These are phyloP conservation scores for Hura crepitans DNA, from an alignment of 441 rosid species.

Conservation along the genomic window DNA sequence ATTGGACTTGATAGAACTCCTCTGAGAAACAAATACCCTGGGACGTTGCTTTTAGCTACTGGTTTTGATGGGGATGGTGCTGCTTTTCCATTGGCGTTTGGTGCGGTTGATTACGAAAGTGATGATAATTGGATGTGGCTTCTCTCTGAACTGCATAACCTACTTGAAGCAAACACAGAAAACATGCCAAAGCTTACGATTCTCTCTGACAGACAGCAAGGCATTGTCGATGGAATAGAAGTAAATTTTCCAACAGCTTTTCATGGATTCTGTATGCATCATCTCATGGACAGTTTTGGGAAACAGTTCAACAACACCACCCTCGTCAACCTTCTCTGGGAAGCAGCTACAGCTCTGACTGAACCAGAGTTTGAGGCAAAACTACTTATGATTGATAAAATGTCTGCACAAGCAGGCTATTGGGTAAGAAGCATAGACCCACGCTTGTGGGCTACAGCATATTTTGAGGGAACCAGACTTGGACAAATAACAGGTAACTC, in stretches of 20 bases:
- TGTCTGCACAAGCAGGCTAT: constrained; percentile 48
- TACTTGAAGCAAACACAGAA: constrained; percentile 53
- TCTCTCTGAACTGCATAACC: constrained; percentile 52
- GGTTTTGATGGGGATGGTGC: constrained; percentile 54
- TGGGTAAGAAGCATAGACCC: constrained; percentile 49
- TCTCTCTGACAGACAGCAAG: constrained; percentile 46
- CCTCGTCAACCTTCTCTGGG: constrained; percentile 54
- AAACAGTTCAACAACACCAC: constrained; percentile 41
- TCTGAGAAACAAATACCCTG: constrained; percentile 43
- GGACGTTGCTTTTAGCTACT: constrained; percentile 43
- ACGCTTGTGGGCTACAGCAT: constrained; percentile 52
- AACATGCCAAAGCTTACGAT: constrained; percentile 76
- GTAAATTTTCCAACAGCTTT: constrained; percentile 63
- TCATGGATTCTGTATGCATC: constrained; percentile 56
- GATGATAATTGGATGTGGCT: constrained; percentile 51
- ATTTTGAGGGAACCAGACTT: constrained; percentile 57
- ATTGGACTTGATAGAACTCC: constrained; percentile 41
- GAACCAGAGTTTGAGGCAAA: constrained; percentile 41
- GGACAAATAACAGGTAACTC: constrained; percentile 70
- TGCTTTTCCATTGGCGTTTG: constrained; percentile 46
- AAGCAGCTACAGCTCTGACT: constrained; percentile 55
- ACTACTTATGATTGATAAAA: constrained; percentile 42
- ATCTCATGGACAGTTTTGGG: constrained; percentile 45
- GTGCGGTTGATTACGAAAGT: constrained; percentile 47
- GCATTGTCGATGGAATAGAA: constrained; percentile 50